These are phyloP conservation scores for Fonsecaea erecta DNA, from an alignment of 2,329 filamentous ascomycete genomes.

Conservation along the genomic window DNA sequence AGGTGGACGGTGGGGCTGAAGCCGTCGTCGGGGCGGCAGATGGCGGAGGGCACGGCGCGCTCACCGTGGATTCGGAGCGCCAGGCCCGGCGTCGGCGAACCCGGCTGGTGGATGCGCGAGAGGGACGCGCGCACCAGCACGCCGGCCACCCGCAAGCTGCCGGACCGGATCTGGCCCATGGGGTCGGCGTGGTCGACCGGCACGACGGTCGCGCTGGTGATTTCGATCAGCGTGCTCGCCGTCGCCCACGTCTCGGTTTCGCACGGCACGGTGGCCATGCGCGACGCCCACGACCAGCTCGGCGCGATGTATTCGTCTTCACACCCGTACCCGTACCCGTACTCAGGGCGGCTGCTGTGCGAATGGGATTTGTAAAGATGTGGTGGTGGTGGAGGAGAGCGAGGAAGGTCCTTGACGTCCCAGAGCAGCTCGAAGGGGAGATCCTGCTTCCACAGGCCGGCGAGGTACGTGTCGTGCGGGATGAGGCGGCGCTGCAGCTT, in stretches of 20 bases:
- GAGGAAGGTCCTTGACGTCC: conserved; percentile 5
- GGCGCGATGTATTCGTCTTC: conserved; percentile 5
- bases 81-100: neutral
- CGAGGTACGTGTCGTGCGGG: conserved; percentile 16
- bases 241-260: conserved; percentile 1
- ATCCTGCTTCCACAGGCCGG: conserved; percentile 27
- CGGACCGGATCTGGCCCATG: neutral
- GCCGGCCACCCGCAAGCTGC: neutral
- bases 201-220: neutral
- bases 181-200: neutral
- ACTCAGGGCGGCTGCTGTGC: neutral
- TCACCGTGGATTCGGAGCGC: neutral
- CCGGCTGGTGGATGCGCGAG: neutral
- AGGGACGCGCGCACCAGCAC: neutral
- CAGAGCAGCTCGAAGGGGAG: conserved; percentile 23
- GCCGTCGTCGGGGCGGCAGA: neutral
- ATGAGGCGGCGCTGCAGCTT: conserved; percentile 12
- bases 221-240: neutral
- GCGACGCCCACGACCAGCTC: conserved; percentile 20
- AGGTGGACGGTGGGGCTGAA: neutral
- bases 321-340: too few relatives aligned
- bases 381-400: too few relatives aligned
- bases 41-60: neutral
- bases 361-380: neutral
- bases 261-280: conserved; percentile 3